A percentile compares a stretch with the other conserved stretches of the same genome.
Conservation (phyloP, 306 rosid species). For the Phaseolus lunatus region DNA sequence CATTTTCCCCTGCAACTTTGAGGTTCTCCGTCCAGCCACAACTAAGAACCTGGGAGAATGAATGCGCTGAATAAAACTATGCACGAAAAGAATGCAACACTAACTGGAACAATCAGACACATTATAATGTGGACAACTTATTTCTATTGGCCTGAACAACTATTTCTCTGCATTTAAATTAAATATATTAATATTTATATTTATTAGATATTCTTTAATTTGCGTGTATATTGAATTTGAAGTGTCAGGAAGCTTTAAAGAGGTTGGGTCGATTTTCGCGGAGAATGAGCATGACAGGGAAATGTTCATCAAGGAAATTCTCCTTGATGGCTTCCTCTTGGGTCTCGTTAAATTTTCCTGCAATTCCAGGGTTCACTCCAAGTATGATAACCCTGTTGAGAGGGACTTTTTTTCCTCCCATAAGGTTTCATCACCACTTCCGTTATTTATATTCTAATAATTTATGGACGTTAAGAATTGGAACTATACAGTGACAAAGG, state of each 20-base stretch:
- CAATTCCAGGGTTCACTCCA: slow-evolving; percentile 78
- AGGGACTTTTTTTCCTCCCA: slow-evolving; percentile 72
- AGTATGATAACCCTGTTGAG: slow-evolving; percentile 54
- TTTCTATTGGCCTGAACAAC: background rate
- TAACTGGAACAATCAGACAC: background rate
- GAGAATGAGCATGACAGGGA: slow-evolving; percentile 70
- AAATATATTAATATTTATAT: too few species aligned
- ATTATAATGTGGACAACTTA: background rate
- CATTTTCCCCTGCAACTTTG: slow-evolving; percentile 94
- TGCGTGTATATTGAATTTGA: slow-evolving; percentile 43
- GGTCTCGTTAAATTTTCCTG: slow-evolving; percentile 55
- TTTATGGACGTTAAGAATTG: too few species aligned
- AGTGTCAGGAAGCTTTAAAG: slow-evolving; percentile 57
- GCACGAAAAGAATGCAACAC: background rate
- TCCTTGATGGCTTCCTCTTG: slow-evolving; percentile 54
- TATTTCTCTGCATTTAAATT: background rate
- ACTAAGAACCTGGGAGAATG: slow-evolving; percentile 60
- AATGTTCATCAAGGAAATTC: slow-evolving; percentile 53
- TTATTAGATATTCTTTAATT: too few species aligned
- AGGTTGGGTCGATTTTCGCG: slow-evolving; percentile 65
- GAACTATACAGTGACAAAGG: too few species aligned
- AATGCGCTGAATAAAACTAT: background rate
- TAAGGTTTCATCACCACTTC: slow-evolving; percentile 52
- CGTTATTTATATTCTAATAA: too few species aligned
- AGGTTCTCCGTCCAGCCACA: slow-evolving; percentile 77